Evolutionary conservation across 2,329 filamentous ascomycete genomes (phyloP), one percentile per base, ranked within the genome.

Genomic region (Colletotrichum cuscutae): DNA sequence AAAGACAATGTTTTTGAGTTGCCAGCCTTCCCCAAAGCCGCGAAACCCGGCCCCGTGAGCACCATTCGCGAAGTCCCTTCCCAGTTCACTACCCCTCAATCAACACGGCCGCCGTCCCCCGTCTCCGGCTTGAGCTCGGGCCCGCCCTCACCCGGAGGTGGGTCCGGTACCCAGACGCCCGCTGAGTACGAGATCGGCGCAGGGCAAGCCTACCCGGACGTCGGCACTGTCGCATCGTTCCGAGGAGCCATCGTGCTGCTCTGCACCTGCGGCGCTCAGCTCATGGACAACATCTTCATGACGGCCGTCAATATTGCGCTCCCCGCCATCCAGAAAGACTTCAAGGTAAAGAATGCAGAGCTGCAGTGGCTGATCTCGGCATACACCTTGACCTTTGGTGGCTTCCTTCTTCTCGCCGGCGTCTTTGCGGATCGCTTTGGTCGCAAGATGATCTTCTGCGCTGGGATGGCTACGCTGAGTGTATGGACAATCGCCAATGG

Each of bases 371-470:
- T 72, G 11, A 72, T 72, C 24, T 72, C 69, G 12, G 69, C 69
- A 19, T 72, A 72, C 69, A 72, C 69, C 0, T n/a, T 72, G 26
- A 72, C 69, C 11, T 72, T 72, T 52, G 65, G 69, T 5, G 65
- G 69, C 52, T 72, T 72, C 1, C 24, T 72, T 19, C 53, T 72
- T 26, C 59, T 72, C 5, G 66, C 69, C 0, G 69, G 69, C 22
- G 69, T 74, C 1, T 53, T 74, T 7, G 65, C 71, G 24, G 65
- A 69, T 7, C 65, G 73, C 1, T 74, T 73, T 37, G 73, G 73
- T 6, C 71, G 73, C 8, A 68, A 72, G 8, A 22, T 65, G 57
- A 46, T 74, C 15, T 74, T 74, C 35, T 65, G 63, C 61, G 37
- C 57, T 13, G 70, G 73, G 2, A 74, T 74, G 70, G 62, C 58